Evolutionary conservation across 495 filamentous ascomycete genomes (phyloP), one percentile per base, ranked within the genome.

Genomic region (Annulohypoxylon maeteangense): DNA sequence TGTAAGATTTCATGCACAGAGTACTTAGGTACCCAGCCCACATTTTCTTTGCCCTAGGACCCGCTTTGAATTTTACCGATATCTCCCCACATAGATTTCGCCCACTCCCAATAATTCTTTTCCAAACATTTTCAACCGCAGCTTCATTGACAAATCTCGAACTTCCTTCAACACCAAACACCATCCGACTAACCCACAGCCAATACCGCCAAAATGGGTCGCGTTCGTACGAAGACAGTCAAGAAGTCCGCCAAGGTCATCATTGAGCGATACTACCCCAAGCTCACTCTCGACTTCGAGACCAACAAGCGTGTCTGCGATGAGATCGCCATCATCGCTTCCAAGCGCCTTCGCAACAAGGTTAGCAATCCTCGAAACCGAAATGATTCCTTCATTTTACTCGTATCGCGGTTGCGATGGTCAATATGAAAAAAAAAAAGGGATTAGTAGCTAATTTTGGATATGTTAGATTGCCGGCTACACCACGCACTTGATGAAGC

Each of bases 221-320:
- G 93, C 85, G 93, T 97, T 87, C 90, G 93, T 77, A 97, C 93
- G 75, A 97, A 95, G 93, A 99, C 96, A 76, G 95, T 98, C 83
- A 98, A 99, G 91, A 95, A 97, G 88, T 98, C 94, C 84, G 94
- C 96, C 85, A 98, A 98, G 91, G 93, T 98, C 89, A 93, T 98
- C 86, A 98, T 99, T 85, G 95, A 98, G 90, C 91, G 92, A 74
- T 97, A 97, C 88, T 97, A 99, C 89, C 96, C 95, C 78, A 93
- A 93, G 84, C 87, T 99, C 81, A 97, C 94, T 62, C 93, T 98
- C 82, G 96, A 98, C 86, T 99, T 99, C 88, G 96, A 99, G 89
- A 96, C 93, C 89, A 99, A 99, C 91, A 98, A 99, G 91, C 87
- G 95, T 73, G 94, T 98, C 77, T 98, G 96, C 87, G 96, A 98